A percentile compares a stretch with the other conserved stretches of the same genome.
Evolutionary conservation across 768 basidiomycete genomes (phyloP).

Genomic region (Hygrocybe punicea): DNA sequence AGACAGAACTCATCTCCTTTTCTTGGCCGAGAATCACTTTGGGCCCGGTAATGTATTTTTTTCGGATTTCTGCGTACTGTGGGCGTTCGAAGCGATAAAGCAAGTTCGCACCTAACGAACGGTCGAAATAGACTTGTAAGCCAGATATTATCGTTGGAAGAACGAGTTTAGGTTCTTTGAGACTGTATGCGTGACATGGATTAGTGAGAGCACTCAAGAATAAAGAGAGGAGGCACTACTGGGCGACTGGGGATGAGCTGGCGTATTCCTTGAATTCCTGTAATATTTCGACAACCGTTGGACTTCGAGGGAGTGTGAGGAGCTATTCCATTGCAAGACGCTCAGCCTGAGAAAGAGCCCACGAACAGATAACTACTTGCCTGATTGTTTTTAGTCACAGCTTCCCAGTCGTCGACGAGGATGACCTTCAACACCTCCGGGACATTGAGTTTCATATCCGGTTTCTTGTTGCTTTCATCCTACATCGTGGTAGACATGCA

Average conservation of each 20-base stretch:
- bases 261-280: conserved; percentile 73
- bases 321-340: conserved; percentile 47
- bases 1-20: conserved; percentile 84
- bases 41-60: conserved; percentile 67
- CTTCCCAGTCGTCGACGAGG: conserved; percentile 97
- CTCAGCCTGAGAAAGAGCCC: neutral
- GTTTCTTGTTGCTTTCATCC: conserved; percentile 74
- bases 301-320: conserved; percentile 75
- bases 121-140: conserved; percentile 89
- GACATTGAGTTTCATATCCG: conserved; percentile 86
- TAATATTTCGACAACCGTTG: conserved; percentile 73
- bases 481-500: conserved; percentile 26
- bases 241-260: conserved; percentile 41
- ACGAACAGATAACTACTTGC: conserved; percentile 38
- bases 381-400: conserved; percentile 91
- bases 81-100: conserved; percentile 94
- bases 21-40: conserved; percentile 65
- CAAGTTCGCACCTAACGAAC: conserved; percentile 82
- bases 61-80: conserved; percentile 81
- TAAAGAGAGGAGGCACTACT: conserved; percentile 38
- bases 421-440: conserved; percentile 87
- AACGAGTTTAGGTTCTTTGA: conserved; percentile 67
- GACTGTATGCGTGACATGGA: conserved; percentile 33
- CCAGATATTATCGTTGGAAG: conserved; percentile 82
- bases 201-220: neutral